Conservation (phyloP, 1,284 basidiomycete species). For the Pulveroboletus sp. region DNA sequence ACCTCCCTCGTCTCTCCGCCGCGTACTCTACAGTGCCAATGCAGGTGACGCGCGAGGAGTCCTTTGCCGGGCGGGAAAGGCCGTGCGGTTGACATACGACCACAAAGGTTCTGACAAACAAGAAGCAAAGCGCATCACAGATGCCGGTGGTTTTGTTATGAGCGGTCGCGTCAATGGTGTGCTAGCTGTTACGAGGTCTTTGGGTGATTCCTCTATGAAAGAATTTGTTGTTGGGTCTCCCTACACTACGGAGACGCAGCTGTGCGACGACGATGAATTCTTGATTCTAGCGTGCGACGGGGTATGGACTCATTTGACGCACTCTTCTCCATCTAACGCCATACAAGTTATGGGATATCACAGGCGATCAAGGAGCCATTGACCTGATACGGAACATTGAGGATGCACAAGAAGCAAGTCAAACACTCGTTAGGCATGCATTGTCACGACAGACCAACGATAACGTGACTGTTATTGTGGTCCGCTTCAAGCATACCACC, state of each 20-base stretch:
- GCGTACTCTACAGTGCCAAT: conserved; percentile 95
- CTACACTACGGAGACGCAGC: conserved; percentile 95
- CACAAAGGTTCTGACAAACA: conserved; percentile 98
- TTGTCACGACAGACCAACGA: conserved; percentile 88
- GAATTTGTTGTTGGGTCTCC: conserved; percentile 98
- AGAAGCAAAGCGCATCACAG: conserved; percentile 96
- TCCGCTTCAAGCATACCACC: conserved; percentile 57
- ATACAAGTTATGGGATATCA: conserved; percentile 94
- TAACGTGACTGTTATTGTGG: conserved; percentile 82
- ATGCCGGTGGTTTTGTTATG: conserved; percentile 98
- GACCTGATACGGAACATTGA: conserved; percentile 76
- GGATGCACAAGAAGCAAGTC: conserved; percentile 85
- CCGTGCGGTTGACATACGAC: conserved; percentile 94
- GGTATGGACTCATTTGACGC: conserved; percentile 51
- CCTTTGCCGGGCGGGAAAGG: conserved; percentile 85
- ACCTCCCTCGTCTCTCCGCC: conserved; percentile 54
- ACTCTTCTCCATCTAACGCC: conserved; percentile 9
- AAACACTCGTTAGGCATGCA: conserved; percentile 82
- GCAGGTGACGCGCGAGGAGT: conserved; percentile 93
- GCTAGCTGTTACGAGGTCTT: conserved; percentile 91
- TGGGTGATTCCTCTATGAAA: conserved; percentile 99
- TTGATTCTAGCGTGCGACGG: conserved; percentile 97
- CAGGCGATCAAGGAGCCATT: conserved; percentile 89
- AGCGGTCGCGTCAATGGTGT: conserved; percentile 98
- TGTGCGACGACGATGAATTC: conserved; percentile 92